These are phyloP conservation scores for Graphilbum sp. DNA, from an alignment of 2,329 filamentous ascomycete genomes.

Conservation along the genomic window DNA sequence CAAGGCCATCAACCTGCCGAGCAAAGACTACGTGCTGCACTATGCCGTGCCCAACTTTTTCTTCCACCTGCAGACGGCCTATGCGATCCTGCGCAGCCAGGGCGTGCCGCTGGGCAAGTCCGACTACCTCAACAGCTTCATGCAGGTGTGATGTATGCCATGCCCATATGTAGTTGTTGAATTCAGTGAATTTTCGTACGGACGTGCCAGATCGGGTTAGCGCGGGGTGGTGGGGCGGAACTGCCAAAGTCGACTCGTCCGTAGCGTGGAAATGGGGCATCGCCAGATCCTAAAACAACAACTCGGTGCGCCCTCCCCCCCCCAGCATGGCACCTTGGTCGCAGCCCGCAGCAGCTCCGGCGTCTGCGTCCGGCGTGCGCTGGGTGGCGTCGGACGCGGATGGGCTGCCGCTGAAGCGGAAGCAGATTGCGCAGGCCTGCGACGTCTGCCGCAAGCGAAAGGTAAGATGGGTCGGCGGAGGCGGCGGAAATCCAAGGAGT, in stretches of 20 bases:
- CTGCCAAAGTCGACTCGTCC: no score
- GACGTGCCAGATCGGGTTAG: no score
- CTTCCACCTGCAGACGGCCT: constrained; percentile 41
- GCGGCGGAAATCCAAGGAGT: neutral
- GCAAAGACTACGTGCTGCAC: constrained; percentile 22
- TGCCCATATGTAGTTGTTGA: no score
- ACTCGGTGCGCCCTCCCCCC: no score
- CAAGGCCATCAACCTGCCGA: constrained; percentile 6
- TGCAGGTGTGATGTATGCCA: neutral
- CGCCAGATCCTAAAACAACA: no score
- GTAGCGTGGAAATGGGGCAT: no score
- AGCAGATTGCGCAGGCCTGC: constrained; percentile 43
- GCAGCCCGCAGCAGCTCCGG: neutral
- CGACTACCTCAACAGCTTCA: constrained; percentile 27
- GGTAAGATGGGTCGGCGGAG: no score
- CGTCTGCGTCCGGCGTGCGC: constrained; percentile 24
- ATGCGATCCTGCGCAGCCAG: constrained; percentile 36
- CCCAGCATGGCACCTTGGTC: no score
- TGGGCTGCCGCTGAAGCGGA: constrained; percentile 40
- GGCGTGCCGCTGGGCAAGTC: constrained; percentile 42
- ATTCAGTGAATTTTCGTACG: no score
- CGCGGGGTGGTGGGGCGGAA: no score
- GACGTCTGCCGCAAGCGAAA: constrained; percentile 37
- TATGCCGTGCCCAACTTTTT: constrained; percentile 40
- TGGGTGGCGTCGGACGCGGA: constrained; percentile 39